Conservation (phyloP, 176 grass and related monocot genomes). For the Triticum dicoccoides region DNA sequence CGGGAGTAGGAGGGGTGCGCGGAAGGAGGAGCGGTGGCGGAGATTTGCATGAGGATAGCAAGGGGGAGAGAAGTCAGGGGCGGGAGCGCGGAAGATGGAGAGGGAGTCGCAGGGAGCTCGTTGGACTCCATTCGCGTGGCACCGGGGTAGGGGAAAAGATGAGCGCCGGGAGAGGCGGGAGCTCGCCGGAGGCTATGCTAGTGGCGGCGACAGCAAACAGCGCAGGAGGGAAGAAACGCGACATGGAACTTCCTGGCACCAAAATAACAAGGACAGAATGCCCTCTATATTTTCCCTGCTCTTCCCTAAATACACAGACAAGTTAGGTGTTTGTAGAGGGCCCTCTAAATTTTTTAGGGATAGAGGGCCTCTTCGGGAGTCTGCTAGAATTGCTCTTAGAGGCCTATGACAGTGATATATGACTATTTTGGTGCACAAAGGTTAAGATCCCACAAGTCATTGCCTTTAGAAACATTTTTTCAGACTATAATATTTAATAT, state of each 20-base stretch:
- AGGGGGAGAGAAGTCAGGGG: neutral
- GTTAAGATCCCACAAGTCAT: neutral
- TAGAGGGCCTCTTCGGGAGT: neutral
- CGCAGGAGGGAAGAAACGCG: neutral
- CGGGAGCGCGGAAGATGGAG: neutral
- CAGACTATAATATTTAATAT: neutral
- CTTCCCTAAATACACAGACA: neutral
- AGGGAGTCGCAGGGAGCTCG: neutral
- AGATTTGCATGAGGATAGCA: neutral
- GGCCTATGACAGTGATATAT: neutral
- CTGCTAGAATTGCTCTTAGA: neutral
- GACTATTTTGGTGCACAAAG: neutral
- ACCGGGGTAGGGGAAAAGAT: neutral
- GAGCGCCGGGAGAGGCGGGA: neutral
- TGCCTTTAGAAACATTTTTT: neutral
- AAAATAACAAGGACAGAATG: neutral
- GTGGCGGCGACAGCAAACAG: neutral
- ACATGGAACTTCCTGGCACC: too few relatives aligned
- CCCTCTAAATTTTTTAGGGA: neutral
- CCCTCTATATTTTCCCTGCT: neutral
- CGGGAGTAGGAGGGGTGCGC: neutral
- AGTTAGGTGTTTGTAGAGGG: neutral
- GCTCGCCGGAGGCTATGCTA: neutral
- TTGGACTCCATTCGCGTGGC: neutral
- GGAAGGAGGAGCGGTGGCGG: neutral